These are phyloP conservation scores for Geranium brycei DNA, from an alignment of 345 rosid genomes.

Conservation along the genomic window DNA sequence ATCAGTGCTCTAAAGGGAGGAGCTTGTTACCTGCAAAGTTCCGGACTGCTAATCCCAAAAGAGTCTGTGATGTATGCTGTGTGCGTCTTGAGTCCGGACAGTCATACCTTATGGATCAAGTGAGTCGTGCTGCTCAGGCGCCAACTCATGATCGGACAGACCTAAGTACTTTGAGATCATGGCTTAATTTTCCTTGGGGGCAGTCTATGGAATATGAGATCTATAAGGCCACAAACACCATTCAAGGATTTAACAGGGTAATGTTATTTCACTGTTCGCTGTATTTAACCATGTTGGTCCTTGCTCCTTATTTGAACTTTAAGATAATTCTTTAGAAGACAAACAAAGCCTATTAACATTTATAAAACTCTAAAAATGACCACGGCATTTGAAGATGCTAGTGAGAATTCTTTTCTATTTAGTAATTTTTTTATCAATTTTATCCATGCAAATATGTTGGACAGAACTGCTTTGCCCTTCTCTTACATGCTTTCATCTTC, in stretches of 20 bases:
- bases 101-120: slow-evolving; percentile 12
- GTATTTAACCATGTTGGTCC: slow-evolving; percentile 1
- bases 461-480: too few relatives aligned
- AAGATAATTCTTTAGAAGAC: too few relatives aligned
- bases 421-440: too few relatives aligned
- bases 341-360: too few relatives aligned
- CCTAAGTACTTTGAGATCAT: slow-evolving; percentile 17
- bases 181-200: slow-evolving; percentile 21
- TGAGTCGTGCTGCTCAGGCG: slow-evolving; percentile 15
- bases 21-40: slow-evolving; percentile 16
- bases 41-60: slow-evolving; percentile 6
- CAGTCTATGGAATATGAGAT: slow-evolving; percentile 20
- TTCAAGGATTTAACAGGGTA: slow-evolving; percentile 13
- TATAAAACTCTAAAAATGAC: too few relatives aligned
- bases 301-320: too few relatives aligned
- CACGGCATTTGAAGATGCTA: too few relatives aligned
- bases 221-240: slow-evolving; percentile 10
- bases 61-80: slow-evolving; percentile 18
- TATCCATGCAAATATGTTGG: too few relatives aligned
- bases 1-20: slow-evolving; percentile 15
- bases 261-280: slow-evolving; percentile 18
- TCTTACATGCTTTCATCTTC: too few relatives aligned
- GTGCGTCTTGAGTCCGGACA: slow-evolving; percentile 19
- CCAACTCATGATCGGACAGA: slow-evolving; percentile 16
- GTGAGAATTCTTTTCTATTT: too few relatives aligned